These are phyloP conservation scores for Exobasidium cylindrosporum DNA, from an alignment of 1,284 basidiomycete species.

Conservation along the genomic window DNA sequence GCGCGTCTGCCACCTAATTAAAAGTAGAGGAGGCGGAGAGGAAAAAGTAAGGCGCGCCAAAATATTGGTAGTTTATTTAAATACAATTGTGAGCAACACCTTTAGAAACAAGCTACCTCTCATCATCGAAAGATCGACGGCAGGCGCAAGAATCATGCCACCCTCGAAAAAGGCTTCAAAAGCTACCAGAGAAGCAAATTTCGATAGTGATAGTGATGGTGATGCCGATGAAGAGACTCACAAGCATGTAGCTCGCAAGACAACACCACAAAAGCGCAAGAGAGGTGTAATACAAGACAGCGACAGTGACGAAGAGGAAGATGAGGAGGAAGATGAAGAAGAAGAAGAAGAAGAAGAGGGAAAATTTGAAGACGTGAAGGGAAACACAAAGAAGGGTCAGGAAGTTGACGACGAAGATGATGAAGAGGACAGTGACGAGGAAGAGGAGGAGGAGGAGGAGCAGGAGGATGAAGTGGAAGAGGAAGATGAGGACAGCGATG, in stretches of 20 bases:
- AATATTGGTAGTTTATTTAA: no score
- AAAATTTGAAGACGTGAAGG: conserved; percentile 19
- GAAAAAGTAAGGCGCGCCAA: no score
- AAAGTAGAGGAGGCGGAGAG: no score
- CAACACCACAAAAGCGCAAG: conserved; percentile 3
- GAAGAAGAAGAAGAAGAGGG: conserved; percentile 11
- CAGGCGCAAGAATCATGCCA: neutral
- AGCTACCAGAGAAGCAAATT: neutral
- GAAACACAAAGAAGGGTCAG: conserved; percentile 9
- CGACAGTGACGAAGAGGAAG: conserved; percentile 6
- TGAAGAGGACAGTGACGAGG: conserved; percentile 14
- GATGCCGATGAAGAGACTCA: neutral
- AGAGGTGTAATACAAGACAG: conserved; percentile 1
- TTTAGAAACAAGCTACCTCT: no score
- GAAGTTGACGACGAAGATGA: conserved; percentile 12
- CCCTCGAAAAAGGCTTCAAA: neutral
- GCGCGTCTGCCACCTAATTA: no score
- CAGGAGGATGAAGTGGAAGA: conserved; percentile 12
- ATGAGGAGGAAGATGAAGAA: conserved; percentile 16
- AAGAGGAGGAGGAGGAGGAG: conserved; percentile 11
- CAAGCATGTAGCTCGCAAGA: neutral
- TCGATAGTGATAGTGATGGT: neutral
- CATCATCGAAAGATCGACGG: no score
- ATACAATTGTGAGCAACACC: no score
- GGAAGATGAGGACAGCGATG: neutral